Percentiles rank a stretch among this genome's conserved stretches.
These are phyloP conservation scores for Suhomyces pyralidae DNA, from an alignment of 805 yeast genomes.

Conservation along the genomic window DNA sequence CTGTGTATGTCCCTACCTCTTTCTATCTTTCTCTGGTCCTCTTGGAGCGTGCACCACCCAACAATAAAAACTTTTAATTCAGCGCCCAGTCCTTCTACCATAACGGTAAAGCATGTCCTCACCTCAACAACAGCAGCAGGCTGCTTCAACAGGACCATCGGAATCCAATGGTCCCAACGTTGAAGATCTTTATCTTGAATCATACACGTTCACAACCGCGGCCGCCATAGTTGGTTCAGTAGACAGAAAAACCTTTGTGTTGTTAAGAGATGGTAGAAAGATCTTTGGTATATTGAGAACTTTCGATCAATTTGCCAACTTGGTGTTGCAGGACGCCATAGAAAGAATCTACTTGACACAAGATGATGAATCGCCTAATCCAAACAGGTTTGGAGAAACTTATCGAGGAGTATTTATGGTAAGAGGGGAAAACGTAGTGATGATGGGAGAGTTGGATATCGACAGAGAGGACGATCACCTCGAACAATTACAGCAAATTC, in stretches of 20 bases:
- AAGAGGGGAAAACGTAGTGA: conserved; percentile 93
- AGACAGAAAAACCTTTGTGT: conserved; percentile 77
- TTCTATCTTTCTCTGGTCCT: not conserved
- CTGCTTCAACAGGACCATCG: not conserved
- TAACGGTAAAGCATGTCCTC: not conserved
- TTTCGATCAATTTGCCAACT: conserved; percentile 91
- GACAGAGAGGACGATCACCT: conserved; percentile 77
- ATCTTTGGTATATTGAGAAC: conserved; percentile 88
- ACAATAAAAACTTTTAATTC: conserved; percentile 2
- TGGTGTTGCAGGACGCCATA: conserved; percentile 85
- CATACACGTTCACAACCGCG: conserved; percentile 81
- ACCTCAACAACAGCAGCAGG: conserved; percentile 3
- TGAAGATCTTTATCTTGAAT: conserved; percentile 65
- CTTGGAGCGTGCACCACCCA: conserved; percentile 1
- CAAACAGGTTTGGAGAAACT: conserved; percentile 66
- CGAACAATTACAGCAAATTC: conserved; percentile 52
- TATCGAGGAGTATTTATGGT: conserved; percentile 79
- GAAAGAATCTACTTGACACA: conserved; percentile 71
- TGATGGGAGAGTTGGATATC: conserved; percentile 90
- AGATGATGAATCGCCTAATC: conserved; percentile 11
- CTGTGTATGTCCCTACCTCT: not conserved
- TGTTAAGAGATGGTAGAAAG: conserved; percentile 85
- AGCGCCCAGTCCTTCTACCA: not conserved
- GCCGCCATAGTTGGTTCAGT: conserved; percentile 89
- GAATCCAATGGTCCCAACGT: conserved; percentile 31